Base-by-base conservation (phyloP, 805 yeast species). In the Teunomyces panamensis region DNA sequence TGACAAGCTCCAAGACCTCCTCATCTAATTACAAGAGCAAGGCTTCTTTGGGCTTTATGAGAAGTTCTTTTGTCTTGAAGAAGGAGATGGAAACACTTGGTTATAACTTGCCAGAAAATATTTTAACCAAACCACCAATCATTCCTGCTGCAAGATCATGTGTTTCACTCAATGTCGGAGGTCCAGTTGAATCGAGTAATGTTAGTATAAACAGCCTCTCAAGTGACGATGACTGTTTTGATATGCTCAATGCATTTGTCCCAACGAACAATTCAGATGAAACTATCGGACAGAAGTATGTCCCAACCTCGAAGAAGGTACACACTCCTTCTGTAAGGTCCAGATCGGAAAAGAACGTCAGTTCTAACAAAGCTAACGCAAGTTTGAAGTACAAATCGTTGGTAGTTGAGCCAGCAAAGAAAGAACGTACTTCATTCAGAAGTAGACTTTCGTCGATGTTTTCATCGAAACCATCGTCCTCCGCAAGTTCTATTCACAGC, bases 1-100 rank as follows among this genome's bases (percentile, higher is more conserved):
- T 45, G 14, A 34, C 42, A 36, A 51, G 33, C 13, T 36, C 49
- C 3, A 46, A 39, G 13, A 28, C 13, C 26, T 20, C 41, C 10
- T 20, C 41, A 6, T 42, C 39, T 13, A 32, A 27, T 9, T 16
- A 37, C 30, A 30, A 28, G 28, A 42, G 29, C 39, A 57, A 72
- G 42, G 76, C 71, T 27, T 72, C 77, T 2, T 49, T 65, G 43
- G 77, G 77, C 0, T 73, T 73, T 54, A 73, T 73, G 77, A 67
- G 72, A 58, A 62, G 69, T 44, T 67, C 74, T 34, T 72, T 67
- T 54, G 59, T 73, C 13, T 67, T 73, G 59, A 69, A 69, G 61
- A 68, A 67, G 58, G 76, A 70, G 50, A 65, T 71, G 63, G 65
- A 63, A 43, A 56, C 57, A 11, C 47, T 59, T 44, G 73, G 74